Conservation (phyloP, 2,329 filamentous ascomycete species). For the Plenodomus biglobosus region DNA sequence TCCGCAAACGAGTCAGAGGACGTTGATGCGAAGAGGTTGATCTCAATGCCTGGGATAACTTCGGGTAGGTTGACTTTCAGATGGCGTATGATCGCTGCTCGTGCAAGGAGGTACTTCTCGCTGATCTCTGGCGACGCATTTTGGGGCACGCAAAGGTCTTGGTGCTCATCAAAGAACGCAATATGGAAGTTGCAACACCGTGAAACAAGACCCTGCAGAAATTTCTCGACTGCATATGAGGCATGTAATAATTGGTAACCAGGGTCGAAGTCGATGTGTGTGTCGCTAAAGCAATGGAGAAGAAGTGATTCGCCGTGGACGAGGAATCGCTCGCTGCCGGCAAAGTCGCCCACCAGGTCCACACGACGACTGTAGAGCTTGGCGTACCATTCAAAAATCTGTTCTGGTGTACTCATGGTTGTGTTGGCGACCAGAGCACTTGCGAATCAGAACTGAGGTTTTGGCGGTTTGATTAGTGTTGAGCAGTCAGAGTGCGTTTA, state of each 20-base stretch:
- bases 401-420: slow-evolving; percentile 19
- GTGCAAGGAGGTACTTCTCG: slow-evolving; percentile 62
- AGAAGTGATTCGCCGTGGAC: slow-evolving; percentile 75
- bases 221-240: slow-evolving; percentile 67
- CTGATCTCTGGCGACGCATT: slow-evolving; percentile 35
- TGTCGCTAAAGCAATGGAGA: slow-evolving; percentile 62
- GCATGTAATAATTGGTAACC: slow-evolving; percentile 74
- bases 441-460: slow-evolving; percentile 1
- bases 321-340: slow-evolving; percentile 70
- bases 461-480: slow-evolving; percentile 4
- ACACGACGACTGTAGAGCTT: slow-evolving; percentile 42
- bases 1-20: slow-evolving; percentile 54
- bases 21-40: slow-evolving; percentile 53
- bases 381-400: slow-evolving; percentile 40
- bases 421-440: slow-evolving; percentile 24
- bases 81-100: slow-evolving; percentile 66
- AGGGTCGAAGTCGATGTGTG: slow-evolving; percentile 63
- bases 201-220: slow-evolving; percentile 61
- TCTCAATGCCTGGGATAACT: slow-evolving; percentile 46
- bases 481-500: slow-evolving; percentile 7
- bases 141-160: slow-evolving; percentile 58
- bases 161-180: slow-evolving; percentile 65
- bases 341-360: slow-evolving; percentile 71
- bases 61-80: slow-evolving; percentile 51
- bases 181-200: slow-evolving; percentile 72